phyloP scores from a whole-genome alignment of 2,329 filamentous ascomycete species.

The Cercospora sp. region DNA sequence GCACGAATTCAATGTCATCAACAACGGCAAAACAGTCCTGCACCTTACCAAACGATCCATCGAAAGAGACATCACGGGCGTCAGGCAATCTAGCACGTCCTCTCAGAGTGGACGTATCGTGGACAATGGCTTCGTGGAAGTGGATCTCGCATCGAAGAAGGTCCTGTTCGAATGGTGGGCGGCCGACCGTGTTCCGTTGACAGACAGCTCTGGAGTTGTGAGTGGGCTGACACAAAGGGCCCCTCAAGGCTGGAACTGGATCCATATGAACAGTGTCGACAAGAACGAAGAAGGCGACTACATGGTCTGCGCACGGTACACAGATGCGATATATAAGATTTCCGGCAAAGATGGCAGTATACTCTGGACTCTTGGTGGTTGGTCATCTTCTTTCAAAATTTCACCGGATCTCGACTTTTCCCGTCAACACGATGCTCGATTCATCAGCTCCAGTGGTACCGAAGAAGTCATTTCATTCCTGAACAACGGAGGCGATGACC shows the following conservation, averaged over 20 bases:
- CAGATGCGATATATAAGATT: constrained; percentile 43
- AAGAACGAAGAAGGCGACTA: constrained; percentile 43
- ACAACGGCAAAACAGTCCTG: constrained; percentile 39
- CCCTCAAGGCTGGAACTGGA: constrained; percentile 22
- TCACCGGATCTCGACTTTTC: constrained; percentile 18
- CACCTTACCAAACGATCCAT: constrained; percentile 5
- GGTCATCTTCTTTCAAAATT: constrained; percentile 14
- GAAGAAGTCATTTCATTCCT: constrained; percentile 19
- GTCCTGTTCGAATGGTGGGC: constrained; percentile 42
- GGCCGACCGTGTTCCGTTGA: constrained; percentile 36
- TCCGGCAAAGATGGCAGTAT: constrained; percentile 39
- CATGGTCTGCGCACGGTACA: constrained; percentile 43
- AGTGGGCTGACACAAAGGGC: background rate
- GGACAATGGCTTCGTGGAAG: constrained; percentile 28
- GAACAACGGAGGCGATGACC: constrained; percentile 17
- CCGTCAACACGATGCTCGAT: constrained; percentile 22
- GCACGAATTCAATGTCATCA: constrained; percentile 43
- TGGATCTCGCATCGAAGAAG: constrained; percentile 38
- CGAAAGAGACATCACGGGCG: background rate
- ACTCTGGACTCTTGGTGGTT: constrained; percentile 41
- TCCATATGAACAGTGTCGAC: constrained; percentile 44
- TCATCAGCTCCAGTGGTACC: background rate
- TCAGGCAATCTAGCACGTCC: background rate
- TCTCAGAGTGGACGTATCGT: constrained; percentile 5
- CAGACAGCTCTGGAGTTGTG: constrained; percentile 31